Conservation (phyloP, 805 yeast genomes). For the Metschnikowia baotianmanensis region DNA sequence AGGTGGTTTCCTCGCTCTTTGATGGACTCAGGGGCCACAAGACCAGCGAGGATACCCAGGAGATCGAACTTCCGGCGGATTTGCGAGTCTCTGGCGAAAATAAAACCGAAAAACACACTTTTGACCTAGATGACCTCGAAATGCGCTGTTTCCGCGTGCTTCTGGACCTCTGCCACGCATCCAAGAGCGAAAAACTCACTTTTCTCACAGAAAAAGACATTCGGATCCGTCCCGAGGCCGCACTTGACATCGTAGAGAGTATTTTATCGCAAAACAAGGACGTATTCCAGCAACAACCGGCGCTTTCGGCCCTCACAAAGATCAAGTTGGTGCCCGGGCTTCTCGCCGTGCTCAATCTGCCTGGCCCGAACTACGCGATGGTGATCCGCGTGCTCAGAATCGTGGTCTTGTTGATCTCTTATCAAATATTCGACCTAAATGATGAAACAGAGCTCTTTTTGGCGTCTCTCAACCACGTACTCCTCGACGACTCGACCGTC, state of each 20-base stretch:
- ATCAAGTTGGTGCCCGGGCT: constrained; percentile 73
- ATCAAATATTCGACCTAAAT: constrained; percentile 57
- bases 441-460: constrained; percentile 81
- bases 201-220: constrained; percentile 49
- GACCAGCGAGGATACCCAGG: constrained; percentile 1
- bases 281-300: constrained; percentile 57
- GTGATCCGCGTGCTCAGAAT: constrained; percentile 76
- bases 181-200: constrained; percentile 54
- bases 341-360: constrained; percentile 56
- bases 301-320: constrained; percentile 64
- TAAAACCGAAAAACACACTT: neutral
- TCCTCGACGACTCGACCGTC: constrained; percentile 53
- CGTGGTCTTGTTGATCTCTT: constrained; percentile 55
- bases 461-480: constrained; percentile 68
- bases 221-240: constrained; percentile 59
- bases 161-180: constrained; percentile 66
- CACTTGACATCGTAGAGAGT: constrained; percentile 81
- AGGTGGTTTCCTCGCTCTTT: constrained; percentile 72
- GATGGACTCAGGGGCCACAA: constrained; percentile 46
- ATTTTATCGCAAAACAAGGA: constrained; percentile 61
- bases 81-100: neutral
- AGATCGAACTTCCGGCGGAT: neutral
- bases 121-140: constrained; percentile 47
- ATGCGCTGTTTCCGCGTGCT: constrained; percentile 71
- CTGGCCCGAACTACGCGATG: constrained; percentile 59